phyloP scores from a whole-genome alignment of 23 red algal species.

The Gracilaria caudata region DNA sequence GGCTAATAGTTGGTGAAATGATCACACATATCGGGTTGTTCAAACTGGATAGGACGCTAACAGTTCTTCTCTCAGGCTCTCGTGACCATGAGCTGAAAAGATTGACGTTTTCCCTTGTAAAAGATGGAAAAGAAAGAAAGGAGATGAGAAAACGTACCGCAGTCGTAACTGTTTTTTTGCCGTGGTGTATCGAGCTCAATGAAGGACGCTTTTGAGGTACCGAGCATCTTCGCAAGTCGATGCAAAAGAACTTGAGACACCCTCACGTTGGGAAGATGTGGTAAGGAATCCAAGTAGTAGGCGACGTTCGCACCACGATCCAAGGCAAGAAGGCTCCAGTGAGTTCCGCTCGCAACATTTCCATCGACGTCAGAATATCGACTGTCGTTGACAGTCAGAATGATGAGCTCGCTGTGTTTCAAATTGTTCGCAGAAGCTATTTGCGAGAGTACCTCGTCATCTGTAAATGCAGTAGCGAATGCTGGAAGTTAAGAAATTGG shows the following conservation, averaged over 20 bases:
- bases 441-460: conserved; percentile 20
- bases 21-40: background rate
- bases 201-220: conserved; percentile 9
- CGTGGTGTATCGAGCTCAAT: conserved; percentile 23
- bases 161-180: conserved; percentile 57
- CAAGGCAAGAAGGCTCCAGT: conserved; percentile 49
- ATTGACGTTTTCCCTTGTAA: background rate
- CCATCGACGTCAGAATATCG: conserved; percentile 7
- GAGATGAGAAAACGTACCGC: conserved; percentile 31
- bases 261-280: conserved; percentile 13
- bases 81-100: background rate
- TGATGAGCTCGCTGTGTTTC: conserved; percentile 41
- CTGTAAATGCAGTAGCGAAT: background rate
- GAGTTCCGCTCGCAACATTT: conserved; percentile 46
- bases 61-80: background rate
- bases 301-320: conserved; percentile 20
- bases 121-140: background rate
- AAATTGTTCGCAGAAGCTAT: conserved; percentile 39
- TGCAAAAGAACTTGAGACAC: conserved; percentile 27
- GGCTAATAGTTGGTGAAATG: background rate
- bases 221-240: conserved; percentile 29
- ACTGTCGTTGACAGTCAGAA: conserved; percentile 45
- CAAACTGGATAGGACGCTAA: background rate
- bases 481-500: background rate
- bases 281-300: conserved; percentile 48